Evolutionary conservation across 768 basidiomycete species (phyloP).

Genomic region (Collybia mongolica): DNA sequence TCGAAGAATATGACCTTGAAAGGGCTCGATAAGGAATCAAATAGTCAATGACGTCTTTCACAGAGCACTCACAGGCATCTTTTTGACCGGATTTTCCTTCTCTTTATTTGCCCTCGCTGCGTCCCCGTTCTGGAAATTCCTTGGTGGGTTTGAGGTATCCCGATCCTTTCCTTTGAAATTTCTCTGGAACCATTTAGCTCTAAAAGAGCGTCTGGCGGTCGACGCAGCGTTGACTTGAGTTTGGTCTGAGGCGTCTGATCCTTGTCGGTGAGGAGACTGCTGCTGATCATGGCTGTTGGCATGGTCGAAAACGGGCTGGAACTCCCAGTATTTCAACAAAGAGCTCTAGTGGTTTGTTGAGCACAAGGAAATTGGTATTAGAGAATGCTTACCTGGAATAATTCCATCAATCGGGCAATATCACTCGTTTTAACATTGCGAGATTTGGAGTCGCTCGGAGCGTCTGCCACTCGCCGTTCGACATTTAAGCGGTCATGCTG

Average conservation of each 20-base stretch:
- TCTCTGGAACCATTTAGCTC: constrained; percentile 25
- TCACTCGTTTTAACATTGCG: constrained; percentile 70
- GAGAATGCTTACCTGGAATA: constrained; percentile 59
- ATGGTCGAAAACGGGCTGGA: constrained; percentile 40
- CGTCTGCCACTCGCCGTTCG: constrained; percentile 57
- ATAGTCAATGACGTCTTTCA: background rate
- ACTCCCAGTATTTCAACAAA: constrained; percentile 72
- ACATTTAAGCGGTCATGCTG: constrained; percentile 79
- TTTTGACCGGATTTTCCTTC: constrained; percentile 47
- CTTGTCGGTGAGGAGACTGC: constrained; percentile 24
- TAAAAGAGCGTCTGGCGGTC: constrained; percentile 13
- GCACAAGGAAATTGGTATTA: background rate
- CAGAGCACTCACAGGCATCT: constrained; percentile 26
- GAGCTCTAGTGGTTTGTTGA: constrained; percentile 44
- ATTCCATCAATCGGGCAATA: constrained; percentile 79
- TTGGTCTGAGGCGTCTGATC: constrained; percentile 29
- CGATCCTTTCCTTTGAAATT: constrained; percentile 26
- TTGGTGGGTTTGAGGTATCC: constrained; percentile 12
- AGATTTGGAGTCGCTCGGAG: constrained; percentile 39
- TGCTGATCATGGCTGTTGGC: constrained; percentile 18
- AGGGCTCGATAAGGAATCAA: background rate
- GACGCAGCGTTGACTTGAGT: constrained; percentile 37
- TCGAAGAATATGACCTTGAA: constrained; percentile 70
- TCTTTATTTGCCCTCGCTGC: constrained; percentile 29
- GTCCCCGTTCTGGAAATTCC: constrained; percentile 20